These are phyloP conservation scores for Fusarium xylarioides DNA, from an alignment of 2,329 filamentous ascomycete genomes.

Conservation along the genomic window DNA sequence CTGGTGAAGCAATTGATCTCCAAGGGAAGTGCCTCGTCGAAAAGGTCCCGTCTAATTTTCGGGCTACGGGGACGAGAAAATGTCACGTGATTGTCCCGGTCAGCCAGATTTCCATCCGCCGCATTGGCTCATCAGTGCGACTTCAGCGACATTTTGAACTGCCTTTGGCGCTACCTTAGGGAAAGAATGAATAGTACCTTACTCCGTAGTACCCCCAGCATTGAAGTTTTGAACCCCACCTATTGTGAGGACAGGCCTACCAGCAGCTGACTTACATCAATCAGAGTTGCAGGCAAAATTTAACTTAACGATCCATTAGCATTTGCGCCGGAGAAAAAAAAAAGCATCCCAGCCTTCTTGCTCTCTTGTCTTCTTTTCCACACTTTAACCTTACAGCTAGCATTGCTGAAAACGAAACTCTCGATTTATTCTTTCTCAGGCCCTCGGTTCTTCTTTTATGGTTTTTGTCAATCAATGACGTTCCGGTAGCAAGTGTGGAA, in stretches of 20 bases:
- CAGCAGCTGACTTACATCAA: conserved; percentile 42
- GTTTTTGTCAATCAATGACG: conserved; percentile 61
- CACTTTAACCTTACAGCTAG: conserved; percentile 2
- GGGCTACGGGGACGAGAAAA: conserved; percentile 43
- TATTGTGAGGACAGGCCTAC: conserved; percentile 15
- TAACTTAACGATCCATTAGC: conserved; percentile 23
- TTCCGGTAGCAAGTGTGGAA: conserved; percentile 73
- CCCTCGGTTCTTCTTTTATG: conserved; percentile 10
- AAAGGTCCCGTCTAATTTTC: conserved; percentile 57
- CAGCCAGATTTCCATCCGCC: conserved; percentile 42
- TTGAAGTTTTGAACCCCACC: conserved; percentile 29
- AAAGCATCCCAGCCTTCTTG: conserved; percentile 32
- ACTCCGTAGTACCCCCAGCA: background rate
- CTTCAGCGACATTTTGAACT: conserved; percentile 26
- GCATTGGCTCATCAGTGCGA: conserved; percentile 38
- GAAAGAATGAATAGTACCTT: conserved; percentile 26
- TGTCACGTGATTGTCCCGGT: conserved; percentile 50
- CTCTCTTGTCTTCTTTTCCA: conserved; percentile 4
- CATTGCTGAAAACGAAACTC: background rate
- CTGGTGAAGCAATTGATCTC: conserved; percentile 51
- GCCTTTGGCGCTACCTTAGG: background rate
- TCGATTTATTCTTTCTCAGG: background rate
- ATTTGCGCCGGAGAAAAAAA: conserved; percentile 39
- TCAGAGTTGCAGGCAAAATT: conserved; percentile 39
- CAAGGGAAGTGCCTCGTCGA: conserved; percentile 55